Percentiles rank a stretch among this genome's conserved stretches.
Evolutionary conservation across 2,329 filamentous ascomycete genomes (phyloP).

Genomic region (Trichoderma oligosporum): DNA sequence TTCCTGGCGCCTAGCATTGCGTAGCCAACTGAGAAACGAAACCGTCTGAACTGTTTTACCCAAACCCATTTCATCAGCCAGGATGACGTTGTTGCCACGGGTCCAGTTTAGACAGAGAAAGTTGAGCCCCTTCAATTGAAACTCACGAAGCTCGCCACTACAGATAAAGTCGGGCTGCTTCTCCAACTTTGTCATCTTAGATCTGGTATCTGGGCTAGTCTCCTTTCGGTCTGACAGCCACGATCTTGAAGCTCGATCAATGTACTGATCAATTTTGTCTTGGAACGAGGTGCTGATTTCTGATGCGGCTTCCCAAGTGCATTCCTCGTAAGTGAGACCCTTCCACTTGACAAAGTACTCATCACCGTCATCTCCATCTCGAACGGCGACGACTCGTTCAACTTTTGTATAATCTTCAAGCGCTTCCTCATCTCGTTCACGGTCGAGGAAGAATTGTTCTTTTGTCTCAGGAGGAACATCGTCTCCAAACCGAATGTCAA

Average conservation of each 20-base stretch:
- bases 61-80: constrained; percentile 97
- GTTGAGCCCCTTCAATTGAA: constrained; percentile 91
- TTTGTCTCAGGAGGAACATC: constrained; percentile 79
- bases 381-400: constrained; percentile 83
- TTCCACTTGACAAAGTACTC: constrained; percentile 99
- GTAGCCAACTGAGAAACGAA: constrained; percentile 93
- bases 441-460: constrained; percentile 92
- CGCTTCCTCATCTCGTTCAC: constrained; percentile 84
- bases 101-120: constrained; percentile 97
- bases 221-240: constrained; percentile 78
- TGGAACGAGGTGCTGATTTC: constrained; percentile 77
- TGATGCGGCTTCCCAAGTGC: constrained; percentile 83
- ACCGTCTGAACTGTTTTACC: constrained; percentile 98
- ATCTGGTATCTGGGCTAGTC: constrained; percentile 69
- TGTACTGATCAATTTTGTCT: constrained; percentile 83
- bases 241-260: constrained; percentile 76
- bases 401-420: constrained; percentile 88
- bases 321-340: constrained; percentile 85
- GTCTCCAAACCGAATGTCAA: constrained; percentile 71
- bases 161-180: constrained; percentile 82
- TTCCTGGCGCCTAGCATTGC: constrained; percentile 83
- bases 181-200: constrained; percentile 68
- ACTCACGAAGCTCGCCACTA: constrained; percentile 80
- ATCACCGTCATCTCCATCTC: constrained; percentile 71
- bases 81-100: constrained; percentile 87